Evolutionary conservation across 495 filamentous ascomycete species (phyloP), one percentile per base, ranked within the genome.

Genomic region (Aspergillus taichungensis): DNA sequence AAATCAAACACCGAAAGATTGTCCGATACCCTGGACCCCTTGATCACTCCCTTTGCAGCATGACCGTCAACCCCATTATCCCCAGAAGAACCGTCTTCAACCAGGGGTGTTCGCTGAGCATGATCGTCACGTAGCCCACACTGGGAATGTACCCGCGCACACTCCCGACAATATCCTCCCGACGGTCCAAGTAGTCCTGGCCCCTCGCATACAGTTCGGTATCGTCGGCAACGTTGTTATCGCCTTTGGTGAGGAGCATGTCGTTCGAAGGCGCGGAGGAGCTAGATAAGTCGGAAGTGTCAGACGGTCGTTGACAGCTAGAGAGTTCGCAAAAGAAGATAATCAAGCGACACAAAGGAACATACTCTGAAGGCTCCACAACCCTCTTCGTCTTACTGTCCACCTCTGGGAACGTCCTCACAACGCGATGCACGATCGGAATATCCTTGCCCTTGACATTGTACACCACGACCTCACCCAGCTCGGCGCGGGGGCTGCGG

Each of bases 101-200:
- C 94, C 92, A 97, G 12, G 94, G 92, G 61, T 99, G 84, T 63
- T 99, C 92, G 46, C 84, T 89, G 42, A 99, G 73, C 68, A 99
- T 75, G 56, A 99, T 99, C 7, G 92, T 99, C 29, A 97, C 90
- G 59, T 97, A 99, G 34, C 92, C 92, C 4, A 99, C 90, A 57
- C 89, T 88, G 0, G 92, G 92, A 34, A 97, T 82, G 61, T 89
- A 99, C n/a, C 79, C 92, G 8, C 89, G 73, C 13, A 97, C 92
- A 58, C 87, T 94, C 28, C 92, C 92, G 39, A 97, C 88, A 48
- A 97, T 90, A 55, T 97, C 91, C 60, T 83, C 76, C 53, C 74
- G 60, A n/a, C 94, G 78, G 51, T 85, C 77, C 27, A 99, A 74
- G 55, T 87, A 89, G 56, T 84, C 83, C 65, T 97, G 92, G 9